Evolutionary conservation across 202 grass and related monocot species (phyloP), one percentile per base, ranked within the genome.

Genomic region (Alloteropsis angusta): DNA sequence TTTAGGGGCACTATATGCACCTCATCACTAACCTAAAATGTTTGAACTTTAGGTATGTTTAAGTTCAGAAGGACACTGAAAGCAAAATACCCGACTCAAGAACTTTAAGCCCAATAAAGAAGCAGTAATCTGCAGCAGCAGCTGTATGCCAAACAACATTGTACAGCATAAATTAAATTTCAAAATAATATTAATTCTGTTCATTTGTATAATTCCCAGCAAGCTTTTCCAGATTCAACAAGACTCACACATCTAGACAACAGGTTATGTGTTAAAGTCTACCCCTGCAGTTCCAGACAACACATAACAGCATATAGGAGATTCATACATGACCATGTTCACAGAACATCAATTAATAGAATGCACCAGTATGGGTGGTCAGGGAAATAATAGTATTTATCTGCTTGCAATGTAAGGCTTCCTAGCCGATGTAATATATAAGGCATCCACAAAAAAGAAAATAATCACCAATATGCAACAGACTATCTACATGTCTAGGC

Each of bases 121-220:
- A 60, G 18, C 21, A 22, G 32, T 61, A 71, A 59, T 59, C 32
- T 59, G 48, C 30, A 78, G 34, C 46, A 65, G 42, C 66, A 65
- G 69, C 48, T 48, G 39, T 49, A 79, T 16, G 7, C 21, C 54
- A 36, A 77, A 71, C 42, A 21, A n/a, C 5, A 65, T 32, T 13
- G 16, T 66, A 64, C 15, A 58, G 0, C 60, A 80, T 62, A 41
- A 63, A 80, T 68, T 39, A 63, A 80, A 48, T 11, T 36, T 66
- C 41, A 82, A 42, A 60, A 58, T 30, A 30, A 30, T 30, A 80
- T n/a, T 67, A 74, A 46, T 60, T 48, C 44, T 44, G 2, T 77
- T 89, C 50, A 47, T 75, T 17, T 87, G 13, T 68, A 77, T 18
- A 60, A 16, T 77, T 75, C 81, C 58, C 53, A 80, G 52, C 15